A percentile compares a stretch with the other conserved stretches of the same genome.
These are phyloP conservation scores for Cenchrus americanus DNA, from an alignment of 176 grass and related monocot genomes.

Conservation along the genomic window DNA sequence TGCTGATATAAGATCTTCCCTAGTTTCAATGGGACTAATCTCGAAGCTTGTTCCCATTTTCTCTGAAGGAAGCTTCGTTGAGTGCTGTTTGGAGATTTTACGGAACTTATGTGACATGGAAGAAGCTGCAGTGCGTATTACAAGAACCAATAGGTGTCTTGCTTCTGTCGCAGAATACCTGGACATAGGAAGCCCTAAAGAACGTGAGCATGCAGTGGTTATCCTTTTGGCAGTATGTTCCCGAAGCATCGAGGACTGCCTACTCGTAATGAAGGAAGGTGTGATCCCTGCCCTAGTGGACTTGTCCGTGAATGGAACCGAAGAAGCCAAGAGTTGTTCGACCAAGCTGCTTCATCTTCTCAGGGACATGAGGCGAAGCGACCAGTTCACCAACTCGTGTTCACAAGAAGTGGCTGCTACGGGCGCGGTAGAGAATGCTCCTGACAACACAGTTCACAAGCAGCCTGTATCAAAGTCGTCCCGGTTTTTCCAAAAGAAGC, in stretches of 20 bases:
- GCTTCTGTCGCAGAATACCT: conserved; percentile 73
- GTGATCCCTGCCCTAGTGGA: conserved; percentile 91
- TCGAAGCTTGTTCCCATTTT: conserved; percentile 65
- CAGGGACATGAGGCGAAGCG: conserved; percentile 63
- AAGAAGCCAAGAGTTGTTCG: conserved; percentile 60
- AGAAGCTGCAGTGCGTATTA: conserved; percentile 59
- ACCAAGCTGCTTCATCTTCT: conserved; percentile 77
- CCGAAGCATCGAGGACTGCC: conserved; percentile 59
- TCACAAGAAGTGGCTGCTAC: conserved; percentile 45
- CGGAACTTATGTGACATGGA: conserved; percentile 64
- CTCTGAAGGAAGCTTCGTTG: conserved; percentile 54
- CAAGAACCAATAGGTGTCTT: conserved; percentile 59
- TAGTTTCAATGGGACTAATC: conserved; percentile 71
- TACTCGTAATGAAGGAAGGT: conserved; percentile 83
- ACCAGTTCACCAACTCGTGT: conserved; percentile 54
- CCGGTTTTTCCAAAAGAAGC: conserved; percentile 69
- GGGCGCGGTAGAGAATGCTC: conserved; percentile 33
- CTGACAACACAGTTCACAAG: conserved; percentile 38
- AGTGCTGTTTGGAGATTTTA: conserved; percentile 72
- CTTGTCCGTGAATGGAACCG: conserved; percentile 77
- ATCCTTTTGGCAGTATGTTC: conserved; percentile 78
- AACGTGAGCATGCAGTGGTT: conserved; percentile 69
- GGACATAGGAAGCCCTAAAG: conserved; percentile 61
- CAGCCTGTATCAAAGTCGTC: conserved; percentile 53
- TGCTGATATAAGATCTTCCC: conserved; percentile 47